Percentiles rank a stretch among this genome's conserved stretches.
Conservation (phyloP, 2,329 filamentous ascomycete genomes). For the Microcyclospora tardicrescens region DNA sequence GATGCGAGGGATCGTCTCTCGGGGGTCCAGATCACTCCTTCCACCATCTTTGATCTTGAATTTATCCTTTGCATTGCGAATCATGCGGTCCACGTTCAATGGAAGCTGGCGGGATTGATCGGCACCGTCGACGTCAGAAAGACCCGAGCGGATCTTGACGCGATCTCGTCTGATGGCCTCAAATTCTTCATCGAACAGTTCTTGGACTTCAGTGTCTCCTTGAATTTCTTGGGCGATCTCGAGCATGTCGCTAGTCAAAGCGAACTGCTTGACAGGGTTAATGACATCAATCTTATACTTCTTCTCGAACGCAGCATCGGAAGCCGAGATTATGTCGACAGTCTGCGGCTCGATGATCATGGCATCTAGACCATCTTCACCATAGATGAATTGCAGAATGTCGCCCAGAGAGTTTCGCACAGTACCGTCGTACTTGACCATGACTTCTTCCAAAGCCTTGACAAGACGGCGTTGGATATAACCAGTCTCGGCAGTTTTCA, state of each 20-base stretch:
- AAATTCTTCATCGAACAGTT: slow-evolving; percentile 77
- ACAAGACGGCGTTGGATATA: slow-evolving; percentile 98
- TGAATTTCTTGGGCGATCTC: slow-evolving; percentile 78
- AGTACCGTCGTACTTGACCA: slow-evolving; percentile 93
- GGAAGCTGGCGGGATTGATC: slow-evolving; percentile 83
- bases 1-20: slow-evolving; percentile 73
- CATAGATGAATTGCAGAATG: slow-evolving; percentile 93
- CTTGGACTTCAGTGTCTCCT: slow-evolving; percentile 78
- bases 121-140: slow-evolving; percentile 57
- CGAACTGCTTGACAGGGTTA: slow-evolving; percentile 41
- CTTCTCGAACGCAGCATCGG: slow-evolving; percentile 62
- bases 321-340: slow-evolving; percentile 74
- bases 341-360: slow-evolving; percentile 86
- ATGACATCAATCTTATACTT: slow-evolving; percentile 82
- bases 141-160: slow-evolving; percentile 55
- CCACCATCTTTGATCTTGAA: slow-evolving; percentile 80
- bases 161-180: slow-evolving; percentile 66
- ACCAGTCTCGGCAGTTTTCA: slow-evolving; percentile 97
- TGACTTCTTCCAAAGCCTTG: slow-evolving; percentile 94
- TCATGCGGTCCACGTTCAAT: slow-evolving; percentile 80
- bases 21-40: slow-evolving; percentile 78
- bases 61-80: slow-evolving; percentile 77
- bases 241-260: slow-evolving; percentile 56
- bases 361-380: slow-evolving; percentile 91
- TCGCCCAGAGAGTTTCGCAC: slow-evolving; percentile 95